Evolutionary conservation across 257 asterid genomes (phyloP).

Genomic region (Echium plantagineum): DNA sequence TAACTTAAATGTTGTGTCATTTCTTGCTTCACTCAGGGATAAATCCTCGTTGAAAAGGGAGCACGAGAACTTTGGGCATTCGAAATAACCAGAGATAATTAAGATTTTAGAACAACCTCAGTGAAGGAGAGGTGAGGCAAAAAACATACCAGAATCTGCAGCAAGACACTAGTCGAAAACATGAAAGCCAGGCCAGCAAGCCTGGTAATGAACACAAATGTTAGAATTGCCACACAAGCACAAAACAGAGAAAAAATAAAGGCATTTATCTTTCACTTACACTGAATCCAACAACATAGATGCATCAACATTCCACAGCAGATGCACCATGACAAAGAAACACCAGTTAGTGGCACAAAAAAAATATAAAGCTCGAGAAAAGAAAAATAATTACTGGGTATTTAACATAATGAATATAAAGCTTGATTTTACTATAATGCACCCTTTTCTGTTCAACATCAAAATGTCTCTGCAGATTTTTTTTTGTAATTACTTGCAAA

Average conservation of each 20-base stretch:
- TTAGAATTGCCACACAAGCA: conserved; percentile 11
- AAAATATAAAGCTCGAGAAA: conserved; percentile 3
- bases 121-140: neutral
- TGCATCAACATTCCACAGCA: conserved; percentile 15
- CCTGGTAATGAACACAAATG: conserved; percentile 35
- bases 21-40: neutral
- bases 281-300: conserved; percentile 35
- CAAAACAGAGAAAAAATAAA: conserved; percentile 9
- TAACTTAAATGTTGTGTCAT: neutral
- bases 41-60: neutral
- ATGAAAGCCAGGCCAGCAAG: conserved; percentile 98
- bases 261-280: conserved; percentile 41
- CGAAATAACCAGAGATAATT: neutral
- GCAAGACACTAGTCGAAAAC: conserved; percentile 90
- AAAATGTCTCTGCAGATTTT: no score
- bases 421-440: no score
- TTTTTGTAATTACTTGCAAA: no score
- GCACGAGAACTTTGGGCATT: neutral
- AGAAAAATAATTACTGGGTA: neutral
- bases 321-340: conserved; percentile 17
- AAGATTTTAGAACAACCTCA: neutral
- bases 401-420: no score
- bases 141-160: conserved; percentile 77
- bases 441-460: no score
- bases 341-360: conserved; percentile 13